Evolutionary conservation across 2,329 filamentous ascomycete genomes (phyloP).

Genomic region (Aspergillus neotritici): DNA sequence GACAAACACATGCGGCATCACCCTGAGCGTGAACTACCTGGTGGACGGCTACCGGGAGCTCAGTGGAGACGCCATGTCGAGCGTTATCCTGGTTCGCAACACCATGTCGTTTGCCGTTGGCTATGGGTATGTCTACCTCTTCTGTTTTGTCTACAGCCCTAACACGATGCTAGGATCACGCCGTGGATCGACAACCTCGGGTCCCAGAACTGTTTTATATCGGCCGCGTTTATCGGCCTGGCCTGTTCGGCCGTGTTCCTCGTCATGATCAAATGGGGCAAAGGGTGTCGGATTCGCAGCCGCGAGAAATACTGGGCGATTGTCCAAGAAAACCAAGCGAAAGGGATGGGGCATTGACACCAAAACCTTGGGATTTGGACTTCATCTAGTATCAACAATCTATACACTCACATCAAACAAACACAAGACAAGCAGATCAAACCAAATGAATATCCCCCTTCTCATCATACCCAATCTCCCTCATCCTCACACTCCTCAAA

Average conservation of each 20-base stretch:
- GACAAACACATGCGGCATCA: slow-evolving; percentile 33
- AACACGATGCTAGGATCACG: slow-evolving; percentile 33
- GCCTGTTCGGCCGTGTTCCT: slow-evolving; percentile 34
- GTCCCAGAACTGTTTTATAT: slow-evolving; percentile 44
- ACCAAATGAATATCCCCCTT: slow-evolving; percentile 54
- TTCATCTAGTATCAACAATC: too few relatives aligned
- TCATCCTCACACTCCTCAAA: slow-evolving; percentile 66
- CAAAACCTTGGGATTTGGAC: too few relatives aligned
- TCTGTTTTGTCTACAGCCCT: not conserved
- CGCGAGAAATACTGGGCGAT: slow-evolving; percentile 35
- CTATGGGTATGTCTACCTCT: slow-evolving; percentile 29
- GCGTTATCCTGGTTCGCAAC: slow-evolving; percentile 44
- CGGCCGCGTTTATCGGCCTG: slow-evolving; percentile 35
- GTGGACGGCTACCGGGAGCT: slow-evolving; percentile 39
- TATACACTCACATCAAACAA: not conserved
- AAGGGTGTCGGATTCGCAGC: slow-evolving; percentile 29
- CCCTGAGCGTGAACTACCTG: slow-evolving; percentile 37
- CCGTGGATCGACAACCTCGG: slow-evolving; percentile 43
- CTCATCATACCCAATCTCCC: slow-evolving; percentile 66
- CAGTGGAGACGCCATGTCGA: slow-evolving; percentile 37
- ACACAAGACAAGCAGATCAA: not conserved
- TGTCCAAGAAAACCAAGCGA: slow-evolving; percentile 30
- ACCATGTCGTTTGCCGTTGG: slow-evolving; percentile 46
- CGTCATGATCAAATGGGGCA: slow-evolving; percentile 37
- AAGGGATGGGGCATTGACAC: slow-evolving; percentile 30